Evolutionary conservation across 176 grass and related monocot genomes (phyloP).

Genomic region (Cymbopogon citratus): DNA sequence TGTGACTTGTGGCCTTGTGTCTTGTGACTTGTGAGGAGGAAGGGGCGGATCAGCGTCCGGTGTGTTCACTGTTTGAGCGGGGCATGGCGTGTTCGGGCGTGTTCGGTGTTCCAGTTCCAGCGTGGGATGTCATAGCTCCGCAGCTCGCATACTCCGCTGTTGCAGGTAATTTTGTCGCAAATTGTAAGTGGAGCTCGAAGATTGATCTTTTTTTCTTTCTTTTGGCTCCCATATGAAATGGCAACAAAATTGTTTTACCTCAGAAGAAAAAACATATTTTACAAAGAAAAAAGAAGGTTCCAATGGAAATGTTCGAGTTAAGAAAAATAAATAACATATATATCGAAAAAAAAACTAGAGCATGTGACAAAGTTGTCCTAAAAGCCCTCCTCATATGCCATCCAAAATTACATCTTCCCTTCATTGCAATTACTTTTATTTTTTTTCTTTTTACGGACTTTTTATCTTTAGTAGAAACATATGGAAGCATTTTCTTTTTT

Average conservation of each 20-base stretch:
- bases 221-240: neutral
- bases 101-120: too few relatives aligned
- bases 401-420: neutral
- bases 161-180: neutral
- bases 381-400: neutral
- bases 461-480: neutral
- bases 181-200: neutral
- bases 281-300: neutral
- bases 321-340: neutral
- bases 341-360: neutral
- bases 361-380: too few relatives aligned
- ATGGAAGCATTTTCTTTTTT: neutral
- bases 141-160: neutral
- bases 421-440: neutral
- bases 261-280: neutral
- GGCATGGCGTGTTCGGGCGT: too few relatives aligned
- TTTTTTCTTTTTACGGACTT: neutral
- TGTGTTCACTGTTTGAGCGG: neutral
- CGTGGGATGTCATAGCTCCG: too few relatives aligned
- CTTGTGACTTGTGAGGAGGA: neutral
- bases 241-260: neutral
- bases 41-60: neutral
- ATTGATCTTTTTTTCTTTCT: too few relatives aligned
- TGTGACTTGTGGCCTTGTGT: neutral
- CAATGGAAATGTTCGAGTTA: neutral